These are phyloP conservation scores for Penicillium dipodomyicola DNA, from an alignment of 495 filamentous ascomycete genomes.

Conservation along the genomic window DNA sequence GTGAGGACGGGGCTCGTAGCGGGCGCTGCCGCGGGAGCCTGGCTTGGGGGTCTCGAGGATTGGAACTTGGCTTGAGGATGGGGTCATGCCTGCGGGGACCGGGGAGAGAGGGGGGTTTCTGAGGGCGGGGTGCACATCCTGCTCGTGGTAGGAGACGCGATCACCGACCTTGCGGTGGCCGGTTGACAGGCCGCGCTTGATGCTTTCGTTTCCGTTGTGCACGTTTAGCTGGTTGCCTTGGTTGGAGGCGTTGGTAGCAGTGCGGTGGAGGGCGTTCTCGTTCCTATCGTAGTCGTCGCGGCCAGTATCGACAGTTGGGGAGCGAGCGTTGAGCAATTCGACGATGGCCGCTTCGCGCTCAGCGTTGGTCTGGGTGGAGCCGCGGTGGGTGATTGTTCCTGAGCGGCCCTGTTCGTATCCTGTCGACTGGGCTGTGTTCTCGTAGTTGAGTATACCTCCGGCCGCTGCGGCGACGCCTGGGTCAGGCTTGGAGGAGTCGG, in stretches of 20 bases:
- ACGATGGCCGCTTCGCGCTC: slow-evolving; percentile 44
- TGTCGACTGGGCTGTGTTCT: slow-evolving; percentile 31
- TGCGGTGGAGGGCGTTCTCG: slow-evolving; percentile 28
- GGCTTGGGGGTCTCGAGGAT: slow-evolving; percentile 26
- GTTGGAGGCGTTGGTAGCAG: slow-evolving; percentile 26
- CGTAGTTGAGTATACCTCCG: slow-evolving; percentile 24
- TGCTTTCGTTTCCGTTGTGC: slow-evolving; percentile 19
- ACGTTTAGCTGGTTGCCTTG: slow-evolving; percentile 26
- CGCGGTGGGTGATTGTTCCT: slow-evolving; percentile 34
- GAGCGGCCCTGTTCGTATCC: slow-evolving; percentile 36
- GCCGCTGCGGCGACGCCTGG: slow-evolving; percentile 15
- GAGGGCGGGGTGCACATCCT: slow-evolving; percentile 2
- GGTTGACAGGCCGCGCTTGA: slow-evolving; percentile 41
- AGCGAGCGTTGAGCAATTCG: slow-evolving; percentile 44
- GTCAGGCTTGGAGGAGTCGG: slow-evolving; percentile 14
- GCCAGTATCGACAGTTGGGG: slow-evolving; percentile 38
- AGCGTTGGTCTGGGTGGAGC: slow-evolving; percentile 24
- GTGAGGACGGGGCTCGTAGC: slow-evolving; percentile 24
- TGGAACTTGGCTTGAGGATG: slow-evolving; percentile 25
- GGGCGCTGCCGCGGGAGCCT: slow-evolving; percentile 24
- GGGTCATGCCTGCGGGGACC: slow-evolving; percentile 25
- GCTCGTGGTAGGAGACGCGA: slow-evolving; percentile 17
- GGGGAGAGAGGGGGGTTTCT: slow-evolving; percentile 22
- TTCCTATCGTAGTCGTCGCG: slow-evolving; percentile 28
- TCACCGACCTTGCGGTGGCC: slow-evolving; percentile 41